Percentiles rank a stretch among this genome's conserved stretches.
These are phyloP conservation scores for Orobanche coerulescens DNA, from an alignment of 257 asterid species.

Conservation along the genomic window DNA sequence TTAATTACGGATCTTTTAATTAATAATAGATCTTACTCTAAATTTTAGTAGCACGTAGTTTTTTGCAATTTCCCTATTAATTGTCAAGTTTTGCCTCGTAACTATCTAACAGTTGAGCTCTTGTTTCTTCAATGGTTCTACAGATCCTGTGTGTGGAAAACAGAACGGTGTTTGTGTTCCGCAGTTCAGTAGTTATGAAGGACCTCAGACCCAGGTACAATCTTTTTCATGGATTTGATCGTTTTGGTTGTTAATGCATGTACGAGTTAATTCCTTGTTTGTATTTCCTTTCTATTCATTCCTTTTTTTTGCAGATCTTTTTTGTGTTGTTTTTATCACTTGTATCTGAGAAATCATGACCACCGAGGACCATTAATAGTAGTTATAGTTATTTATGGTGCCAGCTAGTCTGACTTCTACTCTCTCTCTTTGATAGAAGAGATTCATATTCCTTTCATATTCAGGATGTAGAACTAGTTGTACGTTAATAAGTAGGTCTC, in stretches of 20 bases:
- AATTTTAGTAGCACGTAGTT: background rate
- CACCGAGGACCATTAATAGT: background rate
- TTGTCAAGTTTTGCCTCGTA: background rate
- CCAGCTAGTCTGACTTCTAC: background rate
- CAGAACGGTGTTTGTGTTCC: background rate
- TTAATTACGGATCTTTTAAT: background rate
- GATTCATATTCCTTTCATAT: background rate
- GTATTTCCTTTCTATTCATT: background rate
- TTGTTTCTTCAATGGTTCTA: background rate
- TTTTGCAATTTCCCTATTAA: background rate
- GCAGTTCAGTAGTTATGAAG: background rate
- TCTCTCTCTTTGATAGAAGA: background rate
- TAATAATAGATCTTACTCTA: background rate
- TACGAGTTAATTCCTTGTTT: background rate
- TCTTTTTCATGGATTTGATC: background rate
- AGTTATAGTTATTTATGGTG: background rate
- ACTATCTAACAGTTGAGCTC: conserved; percentile 1
- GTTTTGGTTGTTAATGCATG: background rate
- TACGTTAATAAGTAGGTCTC: no score
- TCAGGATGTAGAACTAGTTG: background rate
- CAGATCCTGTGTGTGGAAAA: background rate
- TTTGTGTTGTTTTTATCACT: background rate
- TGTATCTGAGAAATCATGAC: background rate
- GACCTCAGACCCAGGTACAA: conserved; percentile 5
- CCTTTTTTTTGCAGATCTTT: background rate